A percentile compares a stretch with the other conserved stretches of the same genome.
Evolutionary conservation across 257 asterid species (phyloP).

Genomic region (Scutellaria minor): DNA sequence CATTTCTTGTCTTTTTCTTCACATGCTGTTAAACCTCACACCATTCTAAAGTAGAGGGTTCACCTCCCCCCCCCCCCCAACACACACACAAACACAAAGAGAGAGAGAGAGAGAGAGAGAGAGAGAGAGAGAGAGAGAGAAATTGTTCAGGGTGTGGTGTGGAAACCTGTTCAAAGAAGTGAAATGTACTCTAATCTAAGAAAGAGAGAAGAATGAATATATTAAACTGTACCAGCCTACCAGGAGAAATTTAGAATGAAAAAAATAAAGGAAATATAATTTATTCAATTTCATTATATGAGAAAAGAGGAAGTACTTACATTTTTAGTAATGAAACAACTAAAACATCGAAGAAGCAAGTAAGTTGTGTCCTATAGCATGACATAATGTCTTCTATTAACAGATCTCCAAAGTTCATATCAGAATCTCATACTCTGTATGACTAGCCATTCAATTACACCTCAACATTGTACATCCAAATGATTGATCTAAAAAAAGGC

Average conservation of each 20-base stretch:
- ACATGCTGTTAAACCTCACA: constrained; percentile 1
- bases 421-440: constrained; percentile 19
- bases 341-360: constrained; percentile 18
- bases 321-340: constrained; percentile 19
- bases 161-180: too few relatives aligned
- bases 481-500: constrained; percentile 10
- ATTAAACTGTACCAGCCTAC: too few relatives aligned
- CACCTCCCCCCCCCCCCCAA: background rate
- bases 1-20: background rate
- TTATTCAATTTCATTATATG: background rate
- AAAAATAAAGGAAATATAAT: background rate
- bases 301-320: constrained; percentile 6
- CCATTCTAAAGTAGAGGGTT: background rate
- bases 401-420: constrained; percentile 4
- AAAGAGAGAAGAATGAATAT: too few relatives aligned
- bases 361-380: constrained; percentile 22
- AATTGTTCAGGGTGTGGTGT: background rate
- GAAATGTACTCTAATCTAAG: too few relatives aligned
- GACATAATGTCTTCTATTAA: constrained; percentile 22
- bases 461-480: constrained; percentile 5
- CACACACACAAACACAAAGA: too few relatives aligned
- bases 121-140: background rate
- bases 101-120: background rate
- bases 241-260: background rate
- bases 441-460: constrained; percentile 18